Evolutionary conservation across 805 yeast genomes (phyloP), one percentile per base, ranked within the genome.

Genomic region (Kurtzmaniella fragi): DNA sequence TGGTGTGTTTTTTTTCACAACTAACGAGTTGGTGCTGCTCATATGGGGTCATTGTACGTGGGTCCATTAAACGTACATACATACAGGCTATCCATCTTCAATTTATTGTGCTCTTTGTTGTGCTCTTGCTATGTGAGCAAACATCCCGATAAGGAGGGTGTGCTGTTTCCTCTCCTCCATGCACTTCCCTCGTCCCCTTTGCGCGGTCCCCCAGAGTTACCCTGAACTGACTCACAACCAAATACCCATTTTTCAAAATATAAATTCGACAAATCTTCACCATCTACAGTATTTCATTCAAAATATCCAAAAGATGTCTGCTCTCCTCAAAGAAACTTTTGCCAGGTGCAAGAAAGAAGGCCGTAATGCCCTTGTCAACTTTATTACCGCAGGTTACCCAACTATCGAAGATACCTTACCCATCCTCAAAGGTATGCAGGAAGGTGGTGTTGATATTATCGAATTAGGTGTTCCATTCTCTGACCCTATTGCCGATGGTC

Each of bases 401-500:
- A 73, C 88, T 13, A 64, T 84, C 39, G 95, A 82, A 40, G 96
- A 85, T 47, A 90, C 99, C 1, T 71, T 93, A 36, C 95, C 95
- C 6, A 77, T 90, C 46, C 59, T 93, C 60, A 77, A 81, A 58
- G 91, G 93, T 16, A 78, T 93, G 67, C 98, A 93, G 68, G 85
- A 77, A 23, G 97, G 96, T 48, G 99, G 99, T 41, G 95, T 85
- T 29, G 98, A 93, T 57, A 76, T 93, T 45, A 87, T 93, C 50
- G 99, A 93, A 66, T 67, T 93, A 34, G 99, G 99, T 45, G 67
- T 93, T 59, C 99, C 99, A 35, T 93, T 93, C 61, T 83, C 96
- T 16, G 99, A 93, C 60, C 99, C 99, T 29, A 89, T 93, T 59
- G 99, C 98, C 27, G 99, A 93, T 62, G 99, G 99, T 35, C 95